phyloP scores from a whole-genome alignment of 2,329 filamentous ascomycete genomes.

The Hymenoscyphus infarciens region DNA sequence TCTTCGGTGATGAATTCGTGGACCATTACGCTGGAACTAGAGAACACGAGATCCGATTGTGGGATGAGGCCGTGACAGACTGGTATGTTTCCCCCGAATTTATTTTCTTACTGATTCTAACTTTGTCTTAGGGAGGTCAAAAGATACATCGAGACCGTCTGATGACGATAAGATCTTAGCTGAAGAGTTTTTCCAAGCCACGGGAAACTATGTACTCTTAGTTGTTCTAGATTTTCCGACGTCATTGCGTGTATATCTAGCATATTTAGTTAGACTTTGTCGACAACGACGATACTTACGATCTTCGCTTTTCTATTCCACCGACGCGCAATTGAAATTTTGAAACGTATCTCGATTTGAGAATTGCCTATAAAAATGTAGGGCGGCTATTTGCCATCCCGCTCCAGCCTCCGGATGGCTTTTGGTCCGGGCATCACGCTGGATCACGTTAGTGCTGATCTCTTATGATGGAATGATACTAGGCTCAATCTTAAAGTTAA shows the following conservation, averaged over 20 bases:
- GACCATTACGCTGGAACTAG: constrained; percentile 92
- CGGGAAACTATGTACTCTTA: background rate
- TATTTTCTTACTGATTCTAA: constrained; percentile 13
- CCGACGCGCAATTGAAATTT: too few species aligned
- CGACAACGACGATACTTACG: background rate
- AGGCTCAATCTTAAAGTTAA: constrained; percentile 16
- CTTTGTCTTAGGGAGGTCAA: constrained; percentile 61
- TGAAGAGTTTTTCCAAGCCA: background rate
- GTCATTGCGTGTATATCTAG: too few species aligned
- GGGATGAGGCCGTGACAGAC: constrained; percentile 95
- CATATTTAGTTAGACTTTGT: background rate
- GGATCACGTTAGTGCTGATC: constrained; percentile 9
- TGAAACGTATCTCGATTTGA: too few species aligned
- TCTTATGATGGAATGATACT: background rate
- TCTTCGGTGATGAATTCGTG: constrained; percentile 92
- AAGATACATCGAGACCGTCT: constrained; percentile 69
- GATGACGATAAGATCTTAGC: constrained; percentile 11
- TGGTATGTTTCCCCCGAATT: constrained; percentile 60
- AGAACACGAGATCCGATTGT: constrained; percentile 84
- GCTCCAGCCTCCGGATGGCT: constrained; percentile 10
- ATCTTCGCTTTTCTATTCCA: too few species aligned
- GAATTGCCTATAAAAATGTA: too few species aligned
- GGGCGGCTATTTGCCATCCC: background rate
- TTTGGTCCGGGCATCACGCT: constrained; percentile 4
- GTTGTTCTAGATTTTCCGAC: background rate